Percentiles rank a stretch among this genome's conserved stretches.
Conservation (phyloP, 495 filamentous ascomycete genomes). For the Cercophora sp. region DNA sequence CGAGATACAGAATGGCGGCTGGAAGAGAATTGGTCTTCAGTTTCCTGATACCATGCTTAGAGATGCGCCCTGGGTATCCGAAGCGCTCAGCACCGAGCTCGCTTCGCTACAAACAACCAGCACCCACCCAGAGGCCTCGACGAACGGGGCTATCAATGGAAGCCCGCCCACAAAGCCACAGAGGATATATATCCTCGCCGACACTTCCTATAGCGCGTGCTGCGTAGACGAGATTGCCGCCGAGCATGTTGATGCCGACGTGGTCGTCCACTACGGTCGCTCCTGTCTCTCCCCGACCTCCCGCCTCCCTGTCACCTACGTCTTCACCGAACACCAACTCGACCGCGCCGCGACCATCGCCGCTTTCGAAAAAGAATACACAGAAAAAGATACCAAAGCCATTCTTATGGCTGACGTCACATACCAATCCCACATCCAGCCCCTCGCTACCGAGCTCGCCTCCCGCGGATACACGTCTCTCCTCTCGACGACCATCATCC, state of each 20-base stretch:
- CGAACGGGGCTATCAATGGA: not conserved
- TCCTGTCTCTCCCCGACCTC: constrained; percentile 89
- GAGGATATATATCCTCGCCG: constrained; percentile 80
- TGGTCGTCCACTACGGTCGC: constrained; percentile 91
- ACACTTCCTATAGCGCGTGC: constrained; percentile 95
- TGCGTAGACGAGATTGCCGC: constrained; percentile 97
- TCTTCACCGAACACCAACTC: constrained; percentile 75
- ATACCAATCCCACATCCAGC: constrained; percentile 65
- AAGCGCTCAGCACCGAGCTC: constrained; percentile 60
- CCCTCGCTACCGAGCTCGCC: constrained; percentile 47
- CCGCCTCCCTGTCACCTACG: constrained; percentile 82
- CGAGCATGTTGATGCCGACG: constrained; percentile 87
- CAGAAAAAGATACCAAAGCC: constrained; percentile 57
- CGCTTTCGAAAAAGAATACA: constrained; percentile 66
- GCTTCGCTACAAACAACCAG: too few species aligned
- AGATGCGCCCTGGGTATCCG: constrained; percentile 79
- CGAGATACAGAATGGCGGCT: constrained; percentile 67
- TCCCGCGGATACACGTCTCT: constrained; percentile 65
- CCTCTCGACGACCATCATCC: constrained; percentile 65
- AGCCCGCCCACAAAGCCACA: constrained; percentile 14
- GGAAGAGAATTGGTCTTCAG: constrained; percentile 79
- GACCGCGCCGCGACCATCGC: constrained; percentile 51
- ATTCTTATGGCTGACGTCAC: constrained; percentile 89
- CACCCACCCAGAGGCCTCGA: too few species aligned
- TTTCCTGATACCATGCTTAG: constrained; percentile 89